phyloP scores from a whole-genome alignment of 1,139 yeast species.

The Kazachstania sp. region DNA sequence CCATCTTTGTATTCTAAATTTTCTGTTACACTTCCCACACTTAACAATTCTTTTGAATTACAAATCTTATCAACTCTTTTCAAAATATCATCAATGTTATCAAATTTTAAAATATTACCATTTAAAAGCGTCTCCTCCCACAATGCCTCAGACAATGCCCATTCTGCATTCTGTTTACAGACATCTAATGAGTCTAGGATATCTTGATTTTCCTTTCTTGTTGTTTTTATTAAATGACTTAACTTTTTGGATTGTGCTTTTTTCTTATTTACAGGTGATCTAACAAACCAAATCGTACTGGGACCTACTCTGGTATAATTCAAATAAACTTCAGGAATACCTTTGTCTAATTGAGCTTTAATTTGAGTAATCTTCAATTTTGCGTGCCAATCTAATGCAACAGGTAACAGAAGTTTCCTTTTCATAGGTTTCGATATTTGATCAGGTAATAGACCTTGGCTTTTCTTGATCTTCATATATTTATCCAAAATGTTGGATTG shows the following conservation, averaged over 20 bases:
- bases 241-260: constrained; percentile 22
- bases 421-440: constrained; percentile 15
- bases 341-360: constrained; percentile 16
- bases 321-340: constrained; percentile 21
- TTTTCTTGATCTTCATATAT: constrained; percentile 15
- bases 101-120: neutral
- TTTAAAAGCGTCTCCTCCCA: constrained; percentile 24
- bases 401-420: constrained; percentile 17
- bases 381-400: constrained; percentile 23
- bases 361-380: constrained; percentile 13
- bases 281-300: constrained; percentile 26
- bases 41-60: neutral
- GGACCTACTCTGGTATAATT: constrained; percentile 23
- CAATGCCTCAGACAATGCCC: constrained; percentile 28
- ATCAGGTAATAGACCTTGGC: constrained; percentile 12
- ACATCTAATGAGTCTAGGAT: constrained; percentile 13
- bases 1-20: neutral
- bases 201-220: constrained; percentile 17
- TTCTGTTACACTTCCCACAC: neutral
- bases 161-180: constrained; percentile 13
- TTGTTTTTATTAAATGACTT: constrained; percentile 16
- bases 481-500: constrained; percentile 8
- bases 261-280: constrained; percentile 25
- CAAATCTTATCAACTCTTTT: neutral
- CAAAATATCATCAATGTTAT: neutral